phyloP scores from a whole-genome alignment of 768 basidiomycete species.

The Chalciporus piperatus region DNA sequence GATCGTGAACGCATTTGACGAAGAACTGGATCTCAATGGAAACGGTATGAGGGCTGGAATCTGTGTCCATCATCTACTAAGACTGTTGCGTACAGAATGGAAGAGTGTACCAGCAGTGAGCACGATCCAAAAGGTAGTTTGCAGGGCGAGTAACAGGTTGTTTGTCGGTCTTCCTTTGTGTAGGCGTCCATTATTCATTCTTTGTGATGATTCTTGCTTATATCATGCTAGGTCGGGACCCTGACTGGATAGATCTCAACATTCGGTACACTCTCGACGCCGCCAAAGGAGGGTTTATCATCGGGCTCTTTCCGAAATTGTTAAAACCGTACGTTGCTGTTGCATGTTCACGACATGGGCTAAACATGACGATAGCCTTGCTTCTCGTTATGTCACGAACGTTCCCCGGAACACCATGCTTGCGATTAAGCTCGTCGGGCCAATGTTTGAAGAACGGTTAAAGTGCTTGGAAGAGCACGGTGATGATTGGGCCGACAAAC shows the following conservation, averaged over 20 bases:
- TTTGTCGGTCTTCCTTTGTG: constrained; percentile 51
- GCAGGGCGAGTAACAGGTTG: constrained; percentile 41
- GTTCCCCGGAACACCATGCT: constrained; percentile 2
- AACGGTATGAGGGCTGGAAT: constrained; percentile 7
- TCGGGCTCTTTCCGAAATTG: constrained; percentile 25
- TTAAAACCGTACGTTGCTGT: constrained; percentile 27
- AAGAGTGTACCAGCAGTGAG: constrained; percentile 26
- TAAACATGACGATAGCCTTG: constrained; percentile 9
- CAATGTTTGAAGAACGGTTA: constrained; percentile 31
- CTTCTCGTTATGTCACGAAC: constrained; percentile 11
- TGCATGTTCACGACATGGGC: background rate
- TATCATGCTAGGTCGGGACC: constrained; percentile 35
- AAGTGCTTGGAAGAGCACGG: constrained; percentile 22
- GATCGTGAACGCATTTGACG: constrained; percentile 37
- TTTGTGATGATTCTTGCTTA: background rate
- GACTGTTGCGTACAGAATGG: constrained; percentile 36
- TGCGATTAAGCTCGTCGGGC: constrained; percentile 20
- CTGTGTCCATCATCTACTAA: background rate
- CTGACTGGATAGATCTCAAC: constrained; percentile 34
- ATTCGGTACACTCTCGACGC: constrained; percentile 32
- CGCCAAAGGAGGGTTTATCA: constrained; percentile 10
- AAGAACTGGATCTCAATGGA: constrained; percentile 27
- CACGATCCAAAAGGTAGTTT: constrained; percentile 34
- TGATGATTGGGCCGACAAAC: constrained; percentile 27
- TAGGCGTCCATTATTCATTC: constrained; percentile 7